phyloP scores from a whole-genome alignment of 2,329 filamentous ascomycete species.

The Septoria petroselini region DNA sequence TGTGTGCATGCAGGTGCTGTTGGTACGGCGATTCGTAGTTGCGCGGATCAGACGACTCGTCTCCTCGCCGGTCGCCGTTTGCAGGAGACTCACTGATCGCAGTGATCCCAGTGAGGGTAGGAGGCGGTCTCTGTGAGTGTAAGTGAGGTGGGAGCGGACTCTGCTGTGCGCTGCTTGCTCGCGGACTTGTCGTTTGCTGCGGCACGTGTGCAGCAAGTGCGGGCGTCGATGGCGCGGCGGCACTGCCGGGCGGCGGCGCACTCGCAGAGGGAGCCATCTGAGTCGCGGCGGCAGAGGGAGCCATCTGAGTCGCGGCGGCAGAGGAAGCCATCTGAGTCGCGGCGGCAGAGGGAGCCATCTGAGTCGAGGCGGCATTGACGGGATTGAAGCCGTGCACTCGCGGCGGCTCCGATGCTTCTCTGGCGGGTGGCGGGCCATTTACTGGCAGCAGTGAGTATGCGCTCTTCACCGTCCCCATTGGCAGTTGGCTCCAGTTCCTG shows the following conservation, averaged over 20 bases:
- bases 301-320: not conserved
- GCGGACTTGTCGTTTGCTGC: not conserved
- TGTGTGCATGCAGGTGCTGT: slow-evolving; percentile 36
- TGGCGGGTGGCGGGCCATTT: slow-evolving; percentile 1
- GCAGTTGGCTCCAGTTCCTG: slow-evolving; percentile 26
- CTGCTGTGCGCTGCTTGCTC: not conserved
- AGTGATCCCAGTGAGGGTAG: slow-evolving; percentile 5
- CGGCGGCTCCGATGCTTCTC: slow-evolving; percentile 5
- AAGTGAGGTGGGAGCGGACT: not conserved
- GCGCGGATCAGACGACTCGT: not conserved
- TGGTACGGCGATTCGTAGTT: slow-evolving; percentile 48
- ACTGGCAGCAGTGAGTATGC: slow-evolving; percentile 5
- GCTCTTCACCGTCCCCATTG: slow-evolving; percentile 9
- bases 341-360: not conserved
- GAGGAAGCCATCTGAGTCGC: no score
- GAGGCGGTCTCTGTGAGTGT: slow-evolving; percentile 1
- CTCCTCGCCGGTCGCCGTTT: not conserved
- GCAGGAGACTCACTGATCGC: not conserved
- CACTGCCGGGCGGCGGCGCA: slow-evolving; percentile 3
- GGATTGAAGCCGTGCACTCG: slow-evolving; percentile 10
- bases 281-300: no score
- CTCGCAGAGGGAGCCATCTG: no score
- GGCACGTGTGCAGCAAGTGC: not conserved
- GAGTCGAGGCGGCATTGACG: slow-evolving; percentile 5
- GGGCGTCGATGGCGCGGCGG: not conserved